Percentiles rank a stretch among this genome's conserved stretches.
Conservation (phyloP, 129 eudicot species). For the Centella asiatica region DNA sequence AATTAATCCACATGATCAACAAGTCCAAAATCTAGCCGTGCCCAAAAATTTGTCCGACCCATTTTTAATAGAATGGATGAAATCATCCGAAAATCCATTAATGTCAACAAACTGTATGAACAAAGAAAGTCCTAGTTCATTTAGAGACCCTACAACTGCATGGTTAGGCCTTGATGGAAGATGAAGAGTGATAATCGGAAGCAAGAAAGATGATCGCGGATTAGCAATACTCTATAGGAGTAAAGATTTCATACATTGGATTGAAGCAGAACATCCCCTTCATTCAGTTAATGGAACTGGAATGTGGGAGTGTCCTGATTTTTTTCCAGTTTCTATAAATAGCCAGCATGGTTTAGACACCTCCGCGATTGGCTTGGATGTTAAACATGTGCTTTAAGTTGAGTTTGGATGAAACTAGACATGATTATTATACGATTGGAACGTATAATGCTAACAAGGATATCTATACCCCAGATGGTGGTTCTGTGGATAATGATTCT, state of each 20-base stretch:
- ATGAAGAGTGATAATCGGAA: constrained; percentile 49
- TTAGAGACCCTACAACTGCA: constrained; percentile 66
- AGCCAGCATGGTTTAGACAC: constrained; percentile 37
- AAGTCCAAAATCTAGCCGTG: constrained; percentile 55
- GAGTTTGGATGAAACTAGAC: constrained; percentile 26
- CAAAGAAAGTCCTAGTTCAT: constrained; percentile 22
- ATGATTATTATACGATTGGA: constrained; percentile 55
- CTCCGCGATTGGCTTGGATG: constrained; percentile 12
- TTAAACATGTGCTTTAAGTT: constrained; percentile 56
- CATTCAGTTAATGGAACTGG: constrained; percentile 24
- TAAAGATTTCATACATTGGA: constrained; percentile 45
- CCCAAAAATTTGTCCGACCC: constrained; percentile 57
- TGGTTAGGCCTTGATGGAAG: constrained; percentile 45
- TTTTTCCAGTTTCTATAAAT: constrained; percentile 41
- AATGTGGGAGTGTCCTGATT: constrained; percentile 73
- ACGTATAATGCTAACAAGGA: constrained; percentile 28
- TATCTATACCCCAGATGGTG: constrained; percentile 30
- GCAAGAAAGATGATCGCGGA: constrained; percentile 28
- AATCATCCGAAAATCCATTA: constrained; percentile 41
- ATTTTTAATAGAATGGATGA: constrained; percentile 51
- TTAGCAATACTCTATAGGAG: constrained; percentile 39
- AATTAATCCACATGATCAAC: constrained; percentile 23
- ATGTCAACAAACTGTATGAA: constrained; percentile 25
- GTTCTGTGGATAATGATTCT: background rate
- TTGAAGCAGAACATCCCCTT: constrained; percentile 26